These are phyloP conservation scores for Solanum pinnatisectum DNA, from an alignment of 257 asterid species.

Conservation along the genomic window DNA sequence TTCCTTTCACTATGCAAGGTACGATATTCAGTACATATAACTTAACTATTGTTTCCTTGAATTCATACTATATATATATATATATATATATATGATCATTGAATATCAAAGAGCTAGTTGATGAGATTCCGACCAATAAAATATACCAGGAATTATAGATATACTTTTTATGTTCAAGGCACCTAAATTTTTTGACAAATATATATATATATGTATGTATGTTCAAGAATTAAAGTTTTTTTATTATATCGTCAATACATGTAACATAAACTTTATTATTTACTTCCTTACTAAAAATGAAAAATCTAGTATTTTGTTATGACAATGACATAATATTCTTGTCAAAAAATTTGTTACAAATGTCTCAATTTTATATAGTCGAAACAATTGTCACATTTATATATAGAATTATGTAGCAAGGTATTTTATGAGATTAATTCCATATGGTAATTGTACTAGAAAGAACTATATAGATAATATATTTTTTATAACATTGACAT, in stretches of 20 bases:
- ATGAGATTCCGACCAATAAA: not conserved
- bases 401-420: not conserved
- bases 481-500: not conserved
- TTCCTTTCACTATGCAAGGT: conserved; percentile 56
- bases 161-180: not conserved
- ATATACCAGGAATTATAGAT: not conserved
- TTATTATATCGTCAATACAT: not conserved
- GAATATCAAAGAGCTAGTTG: not conserved
- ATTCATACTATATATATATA: not conserved
- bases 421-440: not conserved
- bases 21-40: not conserved
- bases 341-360: not conserved
- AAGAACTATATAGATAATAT: not conserved
- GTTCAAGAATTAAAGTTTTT: too few relatives aligned
- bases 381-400: not conserved
- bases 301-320: not conserved
- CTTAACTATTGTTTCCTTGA: not conserved
- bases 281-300: not conserved
- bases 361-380: not conserved
- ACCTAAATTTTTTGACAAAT: not conserved
- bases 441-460: not conserved
- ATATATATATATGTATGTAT: not conserved
- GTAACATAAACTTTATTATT: not conserved
- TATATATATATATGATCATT: not conserved
- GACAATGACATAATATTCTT: not conserved